phyloP scores from a whole-genome alignment of 352 stramenopile species.

The Thalassiosira mediterranea region DNA sequence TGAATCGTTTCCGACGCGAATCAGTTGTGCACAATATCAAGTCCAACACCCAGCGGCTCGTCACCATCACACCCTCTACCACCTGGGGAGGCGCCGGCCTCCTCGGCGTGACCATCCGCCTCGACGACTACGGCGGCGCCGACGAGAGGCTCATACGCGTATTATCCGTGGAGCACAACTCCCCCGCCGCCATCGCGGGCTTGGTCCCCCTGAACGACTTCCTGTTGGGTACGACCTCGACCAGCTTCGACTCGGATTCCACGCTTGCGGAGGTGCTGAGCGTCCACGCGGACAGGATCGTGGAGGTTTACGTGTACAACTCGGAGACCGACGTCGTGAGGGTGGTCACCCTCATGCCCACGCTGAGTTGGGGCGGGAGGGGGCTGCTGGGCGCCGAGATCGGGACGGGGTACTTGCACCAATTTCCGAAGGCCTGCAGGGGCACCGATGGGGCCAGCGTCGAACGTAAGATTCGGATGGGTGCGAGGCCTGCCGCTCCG shows the following conservation, averaged over 20 bases:
- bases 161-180: constrained; percentile 89
- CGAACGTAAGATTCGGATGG: constrained; percentile 68
- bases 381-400: constrained; percentile 94
- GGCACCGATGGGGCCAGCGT: constrained; percentile 65
- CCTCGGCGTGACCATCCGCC: constrained; percentile 95
- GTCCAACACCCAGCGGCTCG: constrained; percentile 71
- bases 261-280: constrained; percentile 91
- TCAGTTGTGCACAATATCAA: constrained; percentile 86
- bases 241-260: constrained; percentile 85
- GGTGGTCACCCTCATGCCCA: constrained; percentile 86
- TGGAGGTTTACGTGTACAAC: constrained; percentile 98
- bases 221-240: constrained; percentile 91
- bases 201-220: constrained; percentile 91
- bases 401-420: constrained; percentile 94
- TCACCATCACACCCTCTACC: constrained; percentile 90
- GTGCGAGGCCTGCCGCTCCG: constrained; percentile 27
- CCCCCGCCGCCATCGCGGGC: constrained; percentile 89
- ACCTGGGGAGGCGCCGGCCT: constrained; percentile 93
- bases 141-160: constrained; percentile 95
- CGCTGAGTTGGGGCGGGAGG: constrained; percentile 87
- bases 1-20: too few species aligned
- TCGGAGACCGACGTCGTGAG: constrained; percentile 91
- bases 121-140: constrained; percentile 94
- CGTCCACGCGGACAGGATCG: constrained; percentile 89
- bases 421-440: constrained; percentile 85